Evolutionary conservation across 2,329 filamentous ascomycete genomes (phyloP).

Genomic region (Diplodia sapinea): DNA sequence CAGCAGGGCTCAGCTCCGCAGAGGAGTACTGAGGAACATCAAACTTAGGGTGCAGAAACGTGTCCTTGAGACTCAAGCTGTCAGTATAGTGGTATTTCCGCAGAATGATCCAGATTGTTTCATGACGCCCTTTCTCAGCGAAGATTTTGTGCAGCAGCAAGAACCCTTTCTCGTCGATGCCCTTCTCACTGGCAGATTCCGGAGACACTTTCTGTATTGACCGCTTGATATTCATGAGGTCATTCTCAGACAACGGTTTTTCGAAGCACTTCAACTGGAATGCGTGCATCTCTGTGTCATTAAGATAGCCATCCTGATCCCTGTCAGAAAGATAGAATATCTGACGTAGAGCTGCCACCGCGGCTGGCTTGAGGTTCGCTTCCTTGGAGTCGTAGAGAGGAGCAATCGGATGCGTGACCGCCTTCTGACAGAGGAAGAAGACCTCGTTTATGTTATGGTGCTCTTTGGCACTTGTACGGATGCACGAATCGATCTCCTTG

Average conservation of each 20-base stretch:
- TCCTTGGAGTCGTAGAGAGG: constrained; percentile 98
- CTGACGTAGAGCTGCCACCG: constrained; percentile 81
- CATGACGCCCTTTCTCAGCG: constrained; percentile 94
- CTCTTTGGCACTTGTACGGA: constrained; percentile 88
- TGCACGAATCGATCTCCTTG: constrained; percentile 98
- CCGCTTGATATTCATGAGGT: constrained; percentile 88
- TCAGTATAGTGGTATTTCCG: constrained; percentile 96
- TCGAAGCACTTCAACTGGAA: constrained; percentile 94
- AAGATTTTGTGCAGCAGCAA: constrained; percentile 93
- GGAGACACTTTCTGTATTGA: constrained; percentile 76
- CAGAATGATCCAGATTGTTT: constrained; percentile 97
- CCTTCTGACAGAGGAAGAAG: constrained; percentile 98
- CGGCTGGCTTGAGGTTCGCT: constrained; percentile 80
- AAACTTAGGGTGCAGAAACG: constrained; percentile 89
- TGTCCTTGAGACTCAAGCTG: constrained; percentile 88
- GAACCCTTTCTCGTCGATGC: constrained; percentile 84
- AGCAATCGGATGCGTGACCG: constrained; percentile 94
- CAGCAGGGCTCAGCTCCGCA: constrained; percentile 89
- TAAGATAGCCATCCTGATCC: constrained; percentile 92
- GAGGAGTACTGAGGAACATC: constrained; percentile 92
- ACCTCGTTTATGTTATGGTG: constrained; percentile 92
- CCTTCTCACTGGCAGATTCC: constrained; percentile 66
- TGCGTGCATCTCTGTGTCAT: constrained; percentile 85
- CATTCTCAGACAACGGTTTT: constrained; percentile 78
- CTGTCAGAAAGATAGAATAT: constrained; percentile 97